Percentiles rank a stretch among this genome's conserved stretches.
These are phyloP conservation scores for Zea luxurians DNA, from an alignment of 176 grass and related monocot species.

Conservation along the genomic window DNA sequence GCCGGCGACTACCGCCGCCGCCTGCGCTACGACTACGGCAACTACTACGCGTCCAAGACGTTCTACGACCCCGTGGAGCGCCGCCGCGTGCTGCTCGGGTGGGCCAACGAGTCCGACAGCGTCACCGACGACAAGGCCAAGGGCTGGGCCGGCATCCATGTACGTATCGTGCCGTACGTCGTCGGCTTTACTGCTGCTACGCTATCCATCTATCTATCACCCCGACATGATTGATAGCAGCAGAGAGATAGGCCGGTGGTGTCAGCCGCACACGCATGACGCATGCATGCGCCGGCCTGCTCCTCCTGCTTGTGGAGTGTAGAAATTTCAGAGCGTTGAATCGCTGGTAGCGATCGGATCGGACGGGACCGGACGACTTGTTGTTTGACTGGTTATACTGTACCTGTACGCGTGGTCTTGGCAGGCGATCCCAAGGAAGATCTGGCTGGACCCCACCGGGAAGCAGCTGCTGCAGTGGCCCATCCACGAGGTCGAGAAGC, in stretches of 20 bases:
- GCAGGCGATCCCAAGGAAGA: conserved; percentile 23
- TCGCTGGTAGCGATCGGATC: neutral
- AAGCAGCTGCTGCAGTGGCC: conserved; percentile 34
- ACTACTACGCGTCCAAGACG: conserved; percentile 79
- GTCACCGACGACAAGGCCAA: neutral
- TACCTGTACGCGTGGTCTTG: neutral
- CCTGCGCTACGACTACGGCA: conserved; percentile 62
- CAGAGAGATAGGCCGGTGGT: too few relatives aligned
- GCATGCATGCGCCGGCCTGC: too few relatives aligned
- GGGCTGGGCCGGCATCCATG: conserved; percentile 21
- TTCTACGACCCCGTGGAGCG: conserved; percentile 37
- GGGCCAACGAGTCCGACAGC: conserved; percentile 29
- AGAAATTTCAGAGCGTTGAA: neutral
- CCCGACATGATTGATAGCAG: neutral
- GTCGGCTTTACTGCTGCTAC: neutral
- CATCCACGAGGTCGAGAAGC: conserved; percentile 8
- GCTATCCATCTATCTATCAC: neutral
- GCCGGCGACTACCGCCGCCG: neutral
- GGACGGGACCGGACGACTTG: neutral
- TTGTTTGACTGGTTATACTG: neutral
- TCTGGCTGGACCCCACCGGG: conserved; percentile 13
- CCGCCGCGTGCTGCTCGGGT: neutral
- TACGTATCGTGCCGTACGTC: neutral
- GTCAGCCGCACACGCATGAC: neutral
- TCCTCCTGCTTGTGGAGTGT: too few relatives aligned